Conservation (phyloP, 352 stramenopile species). For the Phytopythium litorale region DNA sequence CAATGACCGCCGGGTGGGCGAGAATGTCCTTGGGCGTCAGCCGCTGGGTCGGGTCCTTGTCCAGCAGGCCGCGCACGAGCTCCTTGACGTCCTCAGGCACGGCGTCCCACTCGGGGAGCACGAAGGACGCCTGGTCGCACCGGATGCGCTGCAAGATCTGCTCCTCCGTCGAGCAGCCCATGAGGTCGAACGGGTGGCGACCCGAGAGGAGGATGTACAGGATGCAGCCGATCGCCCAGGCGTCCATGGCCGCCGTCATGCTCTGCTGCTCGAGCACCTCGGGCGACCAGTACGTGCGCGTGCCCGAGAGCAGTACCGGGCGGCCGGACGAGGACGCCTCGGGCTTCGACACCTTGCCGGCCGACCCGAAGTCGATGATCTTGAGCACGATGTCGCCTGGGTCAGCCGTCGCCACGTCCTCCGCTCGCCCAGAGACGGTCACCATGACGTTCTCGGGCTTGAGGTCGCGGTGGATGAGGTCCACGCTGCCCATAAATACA, state of each 20-base stretch:
- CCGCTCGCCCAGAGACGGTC: conserved; percentile 1
- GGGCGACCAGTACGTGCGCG: conserved; percentile 82
- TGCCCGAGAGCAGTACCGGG: conserved; percentile 55
- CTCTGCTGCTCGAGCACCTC: conserved; percentile 56
- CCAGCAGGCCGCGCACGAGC: conserved; percentile 60
- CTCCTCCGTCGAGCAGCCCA: conserved; percentile 66
- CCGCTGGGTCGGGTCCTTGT: conserved; percentile 58
- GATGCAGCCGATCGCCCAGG: conserved; percentile 87
- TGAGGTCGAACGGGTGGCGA: conserved; percentile 84
- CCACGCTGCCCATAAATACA: conserved; percentile 55
- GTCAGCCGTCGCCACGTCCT: conserved; percentile 14
- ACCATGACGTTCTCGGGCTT: conserved; percentile 90
- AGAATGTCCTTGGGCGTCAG: conserved; percentile 56
- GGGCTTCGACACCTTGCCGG: conserved; percentile 22
- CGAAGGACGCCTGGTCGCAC: conserved; percentile 48
- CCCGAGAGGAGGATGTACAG: conserved; percentile 87
- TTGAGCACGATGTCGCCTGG: conserved; percentile 38
- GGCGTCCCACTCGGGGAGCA: conserved; percentile 45
- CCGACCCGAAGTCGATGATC: conserved; percentile 89
- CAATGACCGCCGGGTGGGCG: conserved; percentile 25
- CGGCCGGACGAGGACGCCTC: conserved; percentile 14
- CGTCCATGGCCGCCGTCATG: conserved; percentile 79
- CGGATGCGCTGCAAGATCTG: conserved; percentile 66
- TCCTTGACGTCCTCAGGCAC: conserved; percentile 55
- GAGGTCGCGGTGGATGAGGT: conserved; percentile 83